Evolutionary conservation across 352 stramenopile species (phyloP).

Genomic region (Pythium plurisporium): DNA sequence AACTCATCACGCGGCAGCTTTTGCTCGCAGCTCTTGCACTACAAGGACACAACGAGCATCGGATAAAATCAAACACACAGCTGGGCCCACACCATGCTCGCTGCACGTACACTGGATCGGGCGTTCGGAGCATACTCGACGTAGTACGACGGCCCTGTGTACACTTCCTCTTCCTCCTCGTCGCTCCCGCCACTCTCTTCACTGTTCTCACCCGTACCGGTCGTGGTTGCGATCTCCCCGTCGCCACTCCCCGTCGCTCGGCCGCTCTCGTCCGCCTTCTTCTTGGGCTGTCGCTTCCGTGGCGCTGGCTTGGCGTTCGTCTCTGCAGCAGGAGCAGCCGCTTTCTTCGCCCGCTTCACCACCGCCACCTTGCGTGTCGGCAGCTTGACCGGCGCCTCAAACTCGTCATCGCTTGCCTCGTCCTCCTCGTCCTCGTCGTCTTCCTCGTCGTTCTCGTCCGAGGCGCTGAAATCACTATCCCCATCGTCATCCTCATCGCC

Average conservation of each 20-base stretch:
- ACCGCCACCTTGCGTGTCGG: conserved; percentile 13
- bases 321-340: not conserved
- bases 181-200: conserved; percentile 18
- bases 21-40: conserved; percentile 80
- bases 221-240: no score
- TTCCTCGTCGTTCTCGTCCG: conserved; percentile 37
- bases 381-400: conserved; percentile 21
- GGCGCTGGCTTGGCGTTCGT: conserved; percentile 1
- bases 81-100: no score
- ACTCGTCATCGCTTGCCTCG: conserved; percentile 30
- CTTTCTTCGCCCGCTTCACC: conserved; percentile 10
- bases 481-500: conserved; percentile 21
- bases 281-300: not conserved
- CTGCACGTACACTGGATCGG: conserved; percentile 43
- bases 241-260: conserved; percentile 22
- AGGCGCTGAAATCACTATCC: conserved; percentile 21
- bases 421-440: conserved; percentile 31
- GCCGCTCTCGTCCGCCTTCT: conserved; percentile 20
- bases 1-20: conserved; percentile 43
- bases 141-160: conserved; percentile 51
- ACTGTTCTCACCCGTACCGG: no score
- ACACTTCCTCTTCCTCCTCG: conserved; percentile 36
- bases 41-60: no score
- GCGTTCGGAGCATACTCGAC: conserved; percentile 64
- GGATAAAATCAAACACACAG: not conserved